Conservation (phyloP, 2,329 filamentous ascomycete genomes). For the Aspergillus tamarii region DNA sequence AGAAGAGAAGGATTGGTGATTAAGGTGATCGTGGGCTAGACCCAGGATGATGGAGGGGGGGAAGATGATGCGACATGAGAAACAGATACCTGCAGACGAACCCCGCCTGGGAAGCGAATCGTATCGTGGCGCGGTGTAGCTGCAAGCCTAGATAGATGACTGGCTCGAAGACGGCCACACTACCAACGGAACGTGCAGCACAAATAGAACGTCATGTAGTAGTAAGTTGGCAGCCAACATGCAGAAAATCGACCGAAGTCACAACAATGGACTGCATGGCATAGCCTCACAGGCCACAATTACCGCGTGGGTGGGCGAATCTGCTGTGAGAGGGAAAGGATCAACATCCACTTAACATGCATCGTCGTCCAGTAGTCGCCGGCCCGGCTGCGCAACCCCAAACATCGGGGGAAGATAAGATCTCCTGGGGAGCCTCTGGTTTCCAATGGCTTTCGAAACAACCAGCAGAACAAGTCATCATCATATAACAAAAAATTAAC, state of each 20-base stretch:
- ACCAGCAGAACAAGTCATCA: not conserved
- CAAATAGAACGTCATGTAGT: constrained; percentile 10
- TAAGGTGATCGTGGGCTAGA: constrained; percentile 15
- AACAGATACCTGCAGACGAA: constrained; percentile 23
- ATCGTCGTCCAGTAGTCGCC: constrained; percentile 17
- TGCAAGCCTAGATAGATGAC: constrained; percentile 18
- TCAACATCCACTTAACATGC: constrained; percentile 19
- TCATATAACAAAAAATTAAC: not conserved
- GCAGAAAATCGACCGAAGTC: constrained; percentile 17
- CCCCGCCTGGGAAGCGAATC: constrained; percentile 27
- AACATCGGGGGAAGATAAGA: constrained; percentile 19
- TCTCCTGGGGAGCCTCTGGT: not conserved
- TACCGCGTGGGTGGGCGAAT: constrained; percentile 15
- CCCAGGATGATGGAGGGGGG: constrained; percentile 15
- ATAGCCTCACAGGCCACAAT: constrained; percentile 5
- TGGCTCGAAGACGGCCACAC: not conserved
- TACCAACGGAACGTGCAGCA: not conserved
- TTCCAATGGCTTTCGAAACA: constrained; percentile 10
- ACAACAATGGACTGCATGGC: constrained; percentile 13
- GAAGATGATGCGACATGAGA: constrained; percentile 23
- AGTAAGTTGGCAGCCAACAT: constrained; percentile 9
- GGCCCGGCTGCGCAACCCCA: constrained; percentile 15
- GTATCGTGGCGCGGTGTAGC: constrained; percentile 20
- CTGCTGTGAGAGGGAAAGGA: constrained; percentile 15
- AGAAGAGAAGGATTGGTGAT: constrained; percentile 27